Percentiles rank a stretch among this genome's conserved stretches.
Evolutionary conservation across 257 asterid genomes (phyloP).

Genomic region (Ilex aquifolium): DNA sequence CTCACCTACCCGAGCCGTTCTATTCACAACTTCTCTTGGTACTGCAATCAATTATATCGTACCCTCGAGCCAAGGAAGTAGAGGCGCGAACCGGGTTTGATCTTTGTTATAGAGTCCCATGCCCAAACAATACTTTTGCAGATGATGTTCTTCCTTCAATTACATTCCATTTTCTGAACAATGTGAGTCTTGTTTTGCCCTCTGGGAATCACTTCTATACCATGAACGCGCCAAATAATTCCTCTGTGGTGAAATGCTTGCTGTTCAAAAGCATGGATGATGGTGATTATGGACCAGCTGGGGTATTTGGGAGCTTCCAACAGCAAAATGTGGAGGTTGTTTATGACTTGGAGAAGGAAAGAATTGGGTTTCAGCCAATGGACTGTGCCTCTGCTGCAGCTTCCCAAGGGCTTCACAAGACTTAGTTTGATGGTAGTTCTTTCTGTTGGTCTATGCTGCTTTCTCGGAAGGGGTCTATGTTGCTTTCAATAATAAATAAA

Average conservation of each 20-base stretch:
- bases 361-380: conserved; percentile 52
- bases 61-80: conserved; percentile 41
- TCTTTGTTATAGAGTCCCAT: conserved; percentile 51
- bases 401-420: conserved; percentile 35
- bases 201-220: conserved; percentile 53
- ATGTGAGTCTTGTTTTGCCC: conserved; percentile 45
- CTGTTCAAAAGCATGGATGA: conserved; percentile 58
- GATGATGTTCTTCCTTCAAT: conserved; percentile 43
- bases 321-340: conserved; percentile 76
- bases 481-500: too few species aligned
- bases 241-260: conserved; percentile 52
- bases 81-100: conserved; percentile 56
- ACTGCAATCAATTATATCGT: conserved; percentile 30
- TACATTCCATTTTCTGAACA: conserved; percentile 57
- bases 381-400: conserved; percentile 52
- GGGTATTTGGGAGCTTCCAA: conserved; percentile 68
- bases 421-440: background rate
- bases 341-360: conserved; percentile 64
- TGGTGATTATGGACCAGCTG: conserved; percentile 51
- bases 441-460: too few species aligned
- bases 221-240: conserved; percentile 51
- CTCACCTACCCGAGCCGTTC: conserved; percentile 56
- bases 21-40: conserved; percentile 40
- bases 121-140: conserved; percentile 23
- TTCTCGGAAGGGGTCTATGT: too few species aligned